A percentile compares a stretch with the other conserved stretches of the same genome.
Conservation (phyloP, 257 asterid genomes). For the Nicotiana undulata region DNA sequence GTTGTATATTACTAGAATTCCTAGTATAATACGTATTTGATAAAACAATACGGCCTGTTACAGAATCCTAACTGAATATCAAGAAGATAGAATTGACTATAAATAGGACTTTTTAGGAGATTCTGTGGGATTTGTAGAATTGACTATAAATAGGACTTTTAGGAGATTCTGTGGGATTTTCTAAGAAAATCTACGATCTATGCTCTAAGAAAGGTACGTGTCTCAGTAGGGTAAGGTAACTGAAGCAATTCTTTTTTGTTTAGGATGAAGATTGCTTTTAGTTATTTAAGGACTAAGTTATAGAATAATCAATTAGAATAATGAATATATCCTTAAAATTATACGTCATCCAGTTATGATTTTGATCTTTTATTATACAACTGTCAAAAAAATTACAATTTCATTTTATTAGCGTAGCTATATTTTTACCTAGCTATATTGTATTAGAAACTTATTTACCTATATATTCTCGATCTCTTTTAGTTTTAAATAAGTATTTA, state of each 20-base stretch:
- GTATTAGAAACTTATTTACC: too few species aligned
- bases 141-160: neutral
- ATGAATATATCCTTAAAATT: neutral
- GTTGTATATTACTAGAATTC: neutral
- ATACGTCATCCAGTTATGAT: neutral
- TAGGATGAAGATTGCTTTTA: neutral
- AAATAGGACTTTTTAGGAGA: neutral
- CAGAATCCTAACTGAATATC: neutral
- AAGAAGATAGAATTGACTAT: neutral
- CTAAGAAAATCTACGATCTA: neutral
- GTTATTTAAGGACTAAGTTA: neutral
- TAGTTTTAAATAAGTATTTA: too few species aligned
- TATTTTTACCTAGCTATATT: too few species aligned
- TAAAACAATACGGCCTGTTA: neutral
- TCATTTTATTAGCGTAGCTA: too few species aligned
- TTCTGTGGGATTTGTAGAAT: neutral
- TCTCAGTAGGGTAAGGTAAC: neutral
- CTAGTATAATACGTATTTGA: neutral
- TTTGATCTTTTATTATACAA: neutral
- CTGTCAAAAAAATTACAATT: neutral
- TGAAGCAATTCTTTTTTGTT: neutral
- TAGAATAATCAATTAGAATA: neutral
- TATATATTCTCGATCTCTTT: too few species aligned
- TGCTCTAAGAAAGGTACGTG: neutral
- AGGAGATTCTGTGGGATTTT: neutral